Percentiles rank a stretch among this genome's conserved stretches.
Conservation (phyloP, 78 protist genomes). For the Speleostelium caveatum region DNA sequence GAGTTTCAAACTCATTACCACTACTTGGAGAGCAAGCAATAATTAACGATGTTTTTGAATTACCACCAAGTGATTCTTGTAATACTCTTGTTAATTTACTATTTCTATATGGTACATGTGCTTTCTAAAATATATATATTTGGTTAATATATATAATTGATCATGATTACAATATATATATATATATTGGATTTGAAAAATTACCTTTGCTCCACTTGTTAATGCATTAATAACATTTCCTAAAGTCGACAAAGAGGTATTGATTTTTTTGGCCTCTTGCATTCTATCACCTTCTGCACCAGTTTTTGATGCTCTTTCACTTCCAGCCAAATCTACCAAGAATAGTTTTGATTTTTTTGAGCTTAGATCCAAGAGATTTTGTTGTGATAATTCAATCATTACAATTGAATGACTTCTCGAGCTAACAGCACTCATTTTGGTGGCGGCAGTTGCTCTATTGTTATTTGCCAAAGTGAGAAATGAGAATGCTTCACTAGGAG, state of each 20-base stretch:
- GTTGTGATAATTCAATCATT: constrained; percentile 77
- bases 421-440: constrained; percentile 86
- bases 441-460: constrained; percentile 85
- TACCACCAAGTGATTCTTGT: constrained; percentile 91
- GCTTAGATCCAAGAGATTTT: constrained; percentile 40
- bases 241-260: constrained; percentile 86
- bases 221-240: constrained; percentile 86
- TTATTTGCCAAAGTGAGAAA: constrained; percentile 64
- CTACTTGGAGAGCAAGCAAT: constrained; percentile 84
- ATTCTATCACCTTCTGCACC: constrained; percentile 89
- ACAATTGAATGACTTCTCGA: constrained; percentile 91
- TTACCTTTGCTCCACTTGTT: constrained; percentile 17
- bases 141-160: no score
- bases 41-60: constrained; percentile 80
- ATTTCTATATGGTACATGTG: constrained; percentile 90
- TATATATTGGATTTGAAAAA: no score
- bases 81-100: constrained; percentile 89
- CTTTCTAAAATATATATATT: no score
- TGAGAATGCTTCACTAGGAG: constrained; percentile 42
- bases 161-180: no score
- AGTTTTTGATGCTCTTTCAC: constrained; percentile 83
- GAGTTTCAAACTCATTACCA: constrained; percentile 80
- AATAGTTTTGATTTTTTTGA: constrained; percentile 34
- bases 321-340: constrained; percentile 95
- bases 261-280: constrained; percentile 91